phyloP scores from a whole-genome alignment of 129 eudicot species.

The Flaveria bidentis region DNA sequence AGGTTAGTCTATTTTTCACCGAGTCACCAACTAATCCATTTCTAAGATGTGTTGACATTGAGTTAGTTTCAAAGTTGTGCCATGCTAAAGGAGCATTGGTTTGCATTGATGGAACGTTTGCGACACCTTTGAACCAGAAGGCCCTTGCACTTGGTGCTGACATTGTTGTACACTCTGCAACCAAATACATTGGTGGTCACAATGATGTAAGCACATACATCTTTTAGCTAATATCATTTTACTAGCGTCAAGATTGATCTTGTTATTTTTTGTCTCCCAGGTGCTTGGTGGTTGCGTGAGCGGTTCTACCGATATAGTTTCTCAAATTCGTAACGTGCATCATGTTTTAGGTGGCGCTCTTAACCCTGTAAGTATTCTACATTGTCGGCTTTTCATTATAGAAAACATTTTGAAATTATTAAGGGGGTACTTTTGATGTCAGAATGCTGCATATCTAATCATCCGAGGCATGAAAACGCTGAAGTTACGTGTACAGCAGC shows the following conservation, averaged over 20 bases:
- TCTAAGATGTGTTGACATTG: slow-evolving; percentile 80
- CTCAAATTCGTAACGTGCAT: slow-evolving; percentile 69
- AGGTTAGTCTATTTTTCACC: slow-evolving; percentile 78
- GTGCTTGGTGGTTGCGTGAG: slow-evolving; percentile 84
- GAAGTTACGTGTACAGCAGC: slow-evolving; percentile 82
- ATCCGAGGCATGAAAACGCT: slow-evolving; percentile 88
- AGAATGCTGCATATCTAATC: slow-evolving; percentile 73
- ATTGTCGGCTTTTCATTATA: neutral
- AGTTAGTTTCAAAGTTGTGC: slow-evolving; percentile 83
- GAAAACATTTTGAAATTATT: neutral
- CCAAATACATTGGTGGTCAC: slow-evolving; percentile 82
- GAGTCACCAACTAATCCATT: slow-evolving; percentile 97
- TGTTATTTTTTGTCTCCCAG: slow-evolving; percentile 32
- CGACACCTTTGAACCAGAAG: slow-evolving; percentile 89
- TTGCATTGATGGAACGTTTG: slow-evolving; percentile 87
- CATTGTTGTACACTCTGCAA: slow-evolving; percentile 77
- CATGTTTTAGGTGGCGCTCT: slow-evolving; percentile 83
- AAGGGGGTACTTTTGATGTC: slow-evolving; percentile 36
- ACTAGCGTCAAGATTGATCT: neutral
- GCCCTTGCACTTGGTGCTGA: slow-evolving; percentile 95
- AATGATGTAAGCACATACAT: slow-evolving; percentile 60
- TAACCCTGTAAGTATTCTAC: slow-evolving; percentile 58
- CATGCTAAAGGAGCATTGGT: slow-evolving; percentile 75
- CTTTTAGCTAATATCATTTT: neutral
- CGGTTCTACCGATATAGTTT: slow-evolving; percentile 61